Evolutionary conservation across 1,284 basidiomycete genomes (phyloP).

Genomic region (Porogramme epimiltina): DNA sequence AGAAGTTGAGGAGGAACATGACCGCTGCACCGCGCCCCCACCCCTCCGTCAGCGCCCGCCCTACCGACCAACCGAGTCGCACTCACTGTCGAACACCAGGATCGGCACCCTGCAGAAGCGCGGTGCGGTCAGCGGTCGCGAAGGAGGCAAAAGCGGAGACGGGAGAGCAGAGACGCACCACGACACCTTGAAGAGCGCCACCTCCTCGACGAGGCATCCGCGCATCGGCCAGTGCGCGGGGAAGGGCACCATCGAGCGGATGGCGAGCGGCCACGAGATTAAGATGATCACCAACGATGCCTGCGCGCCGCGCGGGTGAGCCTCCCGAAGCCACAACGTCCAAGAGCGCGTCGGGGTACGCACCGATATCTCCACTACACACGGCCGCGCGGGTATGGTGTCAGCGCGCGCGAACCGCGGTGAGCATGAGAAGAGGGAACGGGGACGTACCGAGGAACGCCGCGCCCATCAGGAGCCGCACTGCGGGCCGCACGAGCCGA

Average conservation of each 20-base stretch:
- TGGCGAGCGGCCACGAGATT: neutral
- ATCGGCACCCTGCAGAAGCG: constrained; percentile 11
- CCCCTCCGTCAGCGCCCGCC: neutral
- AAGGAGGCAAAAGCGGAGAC: too few species aligned
- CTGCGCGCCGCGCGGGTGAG: too few species aligned
- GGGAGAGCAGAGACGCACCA: constrained; percentile 9
- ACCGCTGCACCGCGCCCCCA: constrained; percentile 3
- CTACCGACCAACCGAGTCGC: too few species aligned
- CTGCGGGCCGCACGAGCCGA: neutral
- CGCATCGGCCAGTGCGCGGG: constrained; percentile 5
- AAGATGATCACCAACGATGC: too few species aligned
- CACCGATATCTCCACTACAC: constrained; percentile 6
- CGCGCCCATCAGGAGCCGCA: constrained; percentile 5
- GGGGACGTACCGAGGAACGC: constrained; percentile 7
- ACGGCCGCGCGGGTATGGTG: neutral
- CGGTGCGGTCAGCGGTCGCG: neutral
- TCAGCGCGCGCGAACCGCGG: neutral
- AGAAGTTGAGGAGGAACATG: constrained; percentile 15
- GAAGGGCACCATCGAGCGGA: neutral
- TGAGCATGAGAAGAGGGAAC: neutral
- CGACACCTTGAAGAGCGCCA: constrained; percentile 3
- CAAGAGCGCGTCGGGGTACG: neutral
- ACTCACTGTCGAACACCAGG: constrained; percentile 16
- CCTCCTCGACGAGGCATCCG: constrained; percentile 7
- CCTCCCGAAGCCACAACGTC: too few species aligned